Percentiles rank a stretch among this genome's conserved stretches.
phyloP scores from a whole-genome alignment of 148 eudicot species.

The Vaccinium myrtillus region DNA sequence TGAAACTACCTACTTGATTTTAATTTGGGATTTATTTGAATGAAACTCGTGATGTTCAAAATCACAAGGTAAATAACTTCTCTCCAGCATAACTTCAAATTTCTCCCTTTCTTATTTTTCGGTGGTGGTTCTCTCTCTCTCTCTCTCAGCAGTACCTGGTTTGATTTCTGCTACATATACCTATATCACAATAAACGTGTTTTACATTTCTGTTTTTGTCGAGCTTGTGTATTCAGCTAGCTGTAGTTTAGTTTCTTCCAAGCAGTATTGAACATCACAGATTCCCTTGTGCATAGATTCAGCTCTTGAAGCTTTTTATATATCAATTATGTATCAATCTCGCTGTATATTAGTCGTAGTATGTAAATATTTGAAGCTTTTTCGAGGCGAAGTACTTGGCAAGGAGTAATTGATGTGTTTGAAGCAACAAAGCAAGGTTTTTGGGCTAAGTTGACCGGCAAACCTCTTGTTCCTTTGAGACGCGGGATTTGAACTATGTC shows the following conservation, averaged over 20 bases:
- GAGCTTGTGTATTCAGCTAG: not conserved
- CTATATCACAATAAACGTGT: not conserved
- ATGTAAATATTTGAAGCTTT: not conserved
- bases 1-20: too few species aligned
- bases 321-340: not conserved
- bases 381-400: not conserved
- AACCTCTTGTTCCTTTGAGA: slow-evolving; percentile 18
- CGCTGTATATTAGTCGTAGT: not conserved
- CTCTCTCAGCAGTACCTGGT: not conserved
- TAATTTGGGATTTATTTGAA: too few species aligned
- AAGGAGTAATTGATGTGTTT: not conserved
- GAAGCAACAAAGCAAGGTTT: slow-evolving; percentile 17
- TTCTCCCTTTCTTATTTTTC: too few species aligned
- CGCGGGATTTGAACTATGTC: slow-evolving; percentile 36
- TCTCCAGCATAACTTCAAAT: too few species aligned
- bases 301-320: not conserved
- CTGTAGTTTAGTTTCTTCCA: not conserved
- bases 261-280: not conserved
- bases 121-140: slow-evolving; percentile 13
- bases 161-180: slow-evolving; percentile 7
- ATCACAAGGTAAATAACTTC: too few species aligned
- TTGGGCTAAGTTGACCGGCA: slow-evolving; percentile 40
- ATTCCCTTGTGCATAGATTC: not conserved
- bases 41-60: too few species aligned
- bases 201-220: not conserved